phyloP scores from a whole-genome alignment of 1,284 basidiomycete species.

The Naganishia sp. region DNA sequence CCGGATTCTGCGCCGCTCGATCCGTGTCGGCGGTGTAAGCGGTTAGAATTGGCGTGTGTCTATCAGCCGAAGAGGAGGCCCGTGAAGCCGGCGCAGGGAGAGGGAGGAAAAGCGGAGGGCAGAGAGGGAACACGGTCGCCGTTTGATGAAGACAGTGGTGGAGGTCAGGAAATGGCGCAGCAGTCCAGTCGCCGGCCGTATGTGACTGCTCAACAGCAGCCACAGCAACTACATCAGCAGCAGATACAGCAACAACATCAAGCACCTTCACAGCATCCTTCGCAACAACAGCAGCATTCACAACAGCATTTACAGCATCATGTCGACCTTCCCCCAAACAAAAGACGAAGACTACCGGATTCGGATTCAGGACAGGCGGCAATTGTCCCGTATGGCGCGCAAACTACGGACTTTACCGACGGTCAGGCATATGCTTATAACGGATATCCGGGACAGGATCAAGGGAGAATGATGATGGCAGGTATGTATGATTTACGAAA shows the following conservation, averaged over 20 bases:
- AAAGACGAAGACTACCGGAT: conserved; percentile 11
- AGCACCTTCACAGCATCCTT: conserved; percentile 23
- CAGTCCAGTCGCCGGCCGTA: conserved; percentile 9
- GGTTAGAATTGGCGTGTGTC: conserved; percentile 26
- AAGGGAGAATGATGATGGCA: not conserved
- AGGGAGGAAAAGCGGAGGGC: not conserved
- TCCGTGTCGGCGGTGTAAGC: conserved; percentile 31
- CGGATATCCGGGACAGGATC: not conserved
- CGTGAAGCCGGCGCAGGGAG: conserved; percentile 13
- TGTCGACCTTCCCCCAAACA: not conserved
- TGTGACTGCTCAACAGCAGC: conserved; percentile 1
- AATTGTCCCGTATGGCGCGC: not conserved
- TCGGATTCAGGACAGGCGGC: not conserved
- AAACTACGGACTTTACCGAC: not conserved
- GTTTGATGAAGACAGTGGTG: not conserved
- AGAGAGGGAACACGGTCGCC: not conserved
- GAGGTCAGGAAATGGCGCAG: not conserved
- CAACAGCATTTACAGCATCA: not conserved
- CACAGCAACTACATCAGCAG: not conserved
- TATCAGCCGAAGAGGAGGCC: conserved; percentile 33
- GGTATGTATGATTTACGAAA: not conserved
- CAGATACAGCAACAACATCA: too few species aligned
- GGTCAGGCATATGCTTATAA: conserved; percentile 1
- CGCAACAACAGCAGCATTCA: conserved; percentile 23
- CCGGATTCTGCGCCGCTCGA: conserved; percentile 30